Percentiles rank a stretch among this genome's conserved stretches.
These are phyloP conservation scores for Ashbya aceris DNA, from an alignment of 1,139 yeast species.

Conservation along the genomic window DNA sequence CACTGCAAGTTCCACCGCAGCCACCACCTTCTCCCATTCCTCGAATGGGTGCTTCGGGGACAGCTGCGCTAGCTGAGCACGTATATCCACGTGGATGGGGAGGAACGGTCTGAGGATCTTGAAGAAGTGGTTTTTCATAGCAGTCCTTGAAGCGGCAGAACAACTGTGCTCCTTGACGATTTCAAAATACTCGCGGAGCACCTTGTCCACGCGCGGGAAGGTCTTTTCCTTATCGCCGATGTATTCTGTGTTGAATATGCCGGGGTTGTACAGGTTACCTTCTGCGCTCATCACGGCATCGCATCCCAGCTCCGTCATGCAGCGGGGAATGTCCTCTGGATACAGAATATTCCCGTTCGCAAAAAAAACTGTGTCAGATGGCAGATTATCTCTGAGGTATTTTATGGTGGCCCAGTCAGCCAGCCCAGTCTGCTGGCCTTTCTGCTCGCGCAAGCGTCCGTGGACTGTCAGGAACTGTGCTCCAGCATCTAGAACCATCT, in stretches of 20 bases:
- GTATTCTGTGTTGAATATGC: conserved; percentile 45
- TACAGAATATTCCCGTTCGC: conserved; percentile 90
- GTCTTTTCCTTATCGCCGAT: conserved; percentile 46
- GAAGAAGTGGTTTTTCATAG: conserved; percentile 91
- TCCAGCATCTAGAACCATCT: conserved; percentile 86
- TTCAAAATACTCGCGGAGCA: conserved; percentile 81
- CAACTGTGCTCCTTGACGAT: conserved; percentile 51
- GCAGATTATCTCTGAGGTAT: conserved; percentile 70
- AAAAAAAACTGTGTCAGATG: conserved; percentile 76
- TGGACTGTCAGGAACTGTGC: conserved; percentile 94
- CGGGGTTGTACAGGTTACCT: conserved; percentile 89
- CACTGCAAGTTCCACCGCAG: conserved; percentile 58
- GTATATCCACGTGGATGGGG: conserved; percentile 61
- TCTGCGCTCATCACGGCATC: conserved; percentile 99
- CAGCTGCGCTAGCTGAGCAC: conserved; percentile 59
- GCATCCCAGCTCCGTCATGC: conserved; percentile 52
- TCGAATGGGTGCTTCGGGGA: conserved; percentile 37
- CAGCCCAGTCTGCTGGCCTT: conserved; percentile 89
- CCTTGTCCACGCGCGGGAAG: conserved; percentile 76
- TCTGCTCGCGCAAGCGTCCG: conserved; percentile 95
- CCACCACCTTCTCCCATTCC: conserved; percentile 62
- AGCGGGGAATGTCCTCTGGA: conserved; percentile 66
- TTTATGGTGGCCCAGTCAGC: conserved; percentile 85
- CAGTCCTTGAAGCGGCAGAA: conserved; percentile 67
- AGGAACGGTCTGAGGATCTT: conserved; percentile 74